Base-by-base conservation (phyloP, 139 green algal species). In the Mesotaenium endlicherianum region DNA sequence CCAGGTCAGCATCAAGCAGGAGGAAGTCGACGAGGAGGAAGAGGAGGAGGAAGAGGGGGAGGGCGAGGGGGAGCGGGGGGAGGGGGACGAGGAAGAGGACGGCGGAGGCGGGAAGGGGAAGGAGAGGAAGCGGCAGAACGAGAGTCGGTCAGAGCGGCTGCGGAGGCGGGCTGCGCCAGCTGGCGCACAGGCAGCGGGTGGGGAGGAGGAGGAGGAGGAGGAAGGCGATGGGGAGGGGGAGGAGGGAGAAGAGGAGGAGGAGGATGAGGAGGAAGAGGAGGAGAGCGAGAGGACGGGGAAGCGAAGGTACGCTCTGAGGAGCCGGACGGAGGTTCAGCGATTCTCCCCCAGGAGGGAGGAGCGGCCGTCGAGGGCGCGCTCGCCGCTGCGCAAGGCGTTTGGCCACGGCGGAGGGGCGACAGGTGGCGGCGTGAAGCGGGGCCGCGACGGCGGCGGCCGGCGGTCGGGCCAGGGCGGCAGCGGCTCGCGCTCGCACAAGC, bases 291-390 rank as follows among this genome's bases (percentile, higher is more conserved):
- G 70, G 77, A 75, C 31, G 31, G 20, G 77, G 77, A 75, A 55
- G 57, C 80, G 57, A 34, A 45, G 57, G 40, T 85, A 84, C 44
- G 77, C 77, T 26, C 36, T 84, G 36, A 74, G 86, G 82, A 49
- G 90, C 40, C 71, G 55, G 43, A 89, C 75, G 41, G 64, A 80
- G 68, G 75, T 78, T 50, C 83, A 81, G 49, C 77, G 64, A 38
- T 87, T 87, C 80, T 88, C 72, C 31, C 81, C 75, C 36, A 50
- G 69, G 38, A 57, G 39, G 39, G 81, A 90, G 39, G 76, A 79
- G 77, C 70, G 70, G 0, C 43, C 49, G 17, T 44, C 31, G 14
- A 38, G 64, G 70, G 2, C 70, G 50, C 26, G 47, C 34, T 80
- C 68, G 36, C 80, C 14, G 17, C 57, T 41, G 64, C 87, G 31